These are phyloP conservation scores for Candida broadrunensis DNA, from an alignment of 805 yeast genomes.

Conservation along the genomic window DNA sequence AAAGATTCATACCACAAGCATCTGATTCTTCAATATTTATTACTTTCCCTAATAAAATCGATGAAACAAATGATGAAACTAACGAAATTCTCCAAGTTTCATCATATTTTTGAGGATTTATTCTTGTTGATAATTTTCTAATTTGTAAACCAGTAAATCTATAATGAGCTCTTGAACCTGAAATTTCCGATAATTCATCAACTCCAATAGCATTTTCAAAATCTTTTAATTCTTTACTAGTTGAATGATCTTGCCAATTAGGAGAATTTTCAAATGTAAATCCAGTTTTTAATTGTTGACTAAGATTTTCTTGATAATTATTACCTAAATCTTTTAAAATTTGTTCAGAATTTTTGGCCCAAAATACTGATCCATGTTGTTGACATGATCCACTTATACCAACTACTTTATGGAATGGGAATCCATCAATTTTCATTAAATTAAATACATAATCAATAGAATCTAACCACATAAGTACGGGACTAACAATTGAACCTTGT, in stretches of 20 bases:
- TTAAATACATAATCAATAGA: conserved; percentile 66
- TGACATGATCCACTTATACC: conserved; percentile 86
- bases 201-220: conserved; percentile 60
- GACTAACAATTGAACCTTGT: conserved; percentile 66
- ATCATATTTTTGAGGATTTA: conserved; percentile 49
- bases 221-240: conserved; percentile 60
- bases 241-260: conserved; percentile 94
- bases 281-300: conserved; percentile 47
- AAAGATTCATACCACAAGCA: conserved; percentile 91
- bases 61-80: conserved; percentile 75
- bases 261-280: conserved; percentile 70
- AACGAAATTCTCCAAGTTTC: conserved; percentile 63
- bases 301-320: conserved; percentile 28
- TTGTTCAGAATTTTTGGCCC: conserved; percentile 52
- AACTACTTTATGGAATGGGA: conserved; percentile 57
- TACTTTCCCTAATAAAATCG: conserved; percentile 63
- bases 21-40: conserved; percentile 76
- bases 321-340: conserved; percentile 37
- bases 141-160: conserved; percentile 94
- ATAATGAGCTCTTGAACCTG: conserved; percentile 87
- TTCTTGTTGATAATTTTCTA: conserved; percentile 59
- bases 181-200: conserved; percentile 62
- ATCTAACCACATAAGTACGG: conserved; percentile 89
- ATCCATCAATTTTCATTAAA: conserved; percentile 45
- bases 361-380: conserved; percentile 88